Percentiles rank a stretch among this genome's conserved stretches.
These are phyloP conservation scores for Curvularia hawaiiensis DNA, from an alignment of 2,329 filamentous ascomycete species.

Conservation along the genomic window DNA sequence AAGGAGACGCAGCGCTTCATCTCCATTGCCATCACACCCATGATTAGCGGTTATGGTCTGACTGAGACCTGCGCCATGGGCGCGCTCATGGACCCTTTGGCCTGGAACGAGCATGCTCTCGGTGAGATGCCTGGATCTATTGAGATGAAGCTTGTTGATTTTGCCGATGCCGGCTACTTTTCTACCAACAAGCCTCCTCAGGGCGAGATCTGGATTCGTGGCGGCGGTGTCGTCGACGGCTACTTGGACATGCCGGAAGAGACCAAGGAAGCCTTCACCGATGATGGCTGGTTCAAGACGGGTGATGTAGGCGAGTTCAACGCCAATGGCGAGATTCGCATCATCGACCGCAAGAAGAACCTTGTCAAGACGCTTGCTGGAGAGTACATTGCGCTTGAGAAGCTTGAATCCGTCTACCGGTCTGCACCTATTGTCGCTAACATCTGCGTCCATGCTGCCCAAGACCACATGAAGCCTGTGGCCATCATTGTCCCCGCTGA, in stretches of 20 bases:
- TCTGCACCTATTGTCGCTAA: conserved; percentile 79
- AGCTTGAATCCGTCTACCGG: conserved; percentile 89
- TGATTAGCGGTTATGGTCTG: conserved; percentile 92
- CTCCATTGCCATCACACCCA: conserved; percentile 88
- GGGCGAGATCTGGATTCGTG: conserved; percentile 91
- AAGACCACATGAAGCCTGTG: conserved; percentile 76
- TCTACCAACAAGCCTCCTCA: conserved; percentile 77
- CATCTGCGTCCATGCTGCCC: conserved; percentile 84
- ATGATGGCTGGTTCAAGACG: conserved; percentile 96
- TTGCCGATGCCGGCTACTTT: conserved; percentile 85
- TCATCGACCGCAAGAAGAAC: conserved; percentile 98
- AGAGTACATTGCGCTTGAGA: conserved; percentile 97
- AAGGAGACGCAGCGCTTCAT: conserved; percentile 89
- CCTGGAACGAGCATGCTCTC: conserved; percentile 78
- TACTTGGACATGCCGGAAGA: conserved; percentile 90
- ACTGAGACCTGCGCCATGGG: conserved; percentile 92
- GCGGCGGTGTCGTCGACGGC: conserved; percentile 71
- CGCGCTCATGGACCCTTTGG: conserved; percentile 79
- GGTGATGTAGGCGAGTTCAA: conserved; percentile 95
- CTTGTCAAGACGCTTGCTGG: conserved; percentile 93
- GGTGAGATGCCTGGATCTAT: conserved; percentile 78
- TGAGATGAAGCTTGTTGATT: conserved; percentile 91
- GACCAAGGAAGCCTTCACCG: conserved; percentile 74
- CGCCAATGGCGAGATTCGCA: conserved; percentile 74
- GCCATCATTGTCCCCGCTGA: conserved; percentile 75